Evolutionary conservation across 2,329 filamentous ascomycete genomes (phyloP), one percentile per base, ranked within the genome.

Genomic region (Biscogniauxia mediterranea): DNA sequence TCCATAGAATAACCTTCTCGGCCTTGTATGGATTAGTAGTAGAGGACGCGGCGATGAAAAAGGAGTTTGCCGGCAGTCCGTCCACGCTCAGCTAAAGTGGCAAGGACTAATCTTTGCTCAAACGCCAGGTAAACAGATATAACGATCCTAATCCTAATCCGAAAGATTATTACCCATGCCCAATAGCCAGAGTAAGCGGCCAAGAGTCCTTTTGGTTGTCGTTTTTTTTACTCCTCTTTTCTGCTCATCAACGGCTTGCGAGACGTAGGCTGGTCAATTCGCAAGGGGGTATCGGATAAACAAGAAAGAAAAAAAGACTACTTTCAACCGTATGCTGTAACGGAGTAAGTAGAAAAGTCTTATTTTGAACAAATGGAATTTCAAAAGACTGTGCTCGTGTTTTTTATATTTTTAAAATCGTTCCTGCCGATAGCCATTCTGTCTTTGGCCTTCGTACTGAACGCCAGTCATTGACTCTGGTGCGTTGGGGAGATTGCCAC

Each of bases 391-490:
- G 38, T 46, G 38, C 38, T n/a, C 38, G 38, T 13, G 38, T 13
- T n/a, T 2, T 5, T 46, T 49, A 57, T 71, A 56, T 66, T 5
- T 46, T 49, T 58, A 72, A 55, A 65, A 72, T 77, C 80, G 59
- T 69, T 71, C 66, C 21, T 69, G 71, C 51, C 81, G 79, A 65
- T 79, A 85, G 5, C 81, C 81, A 61, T 80, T 81, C 7, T 75
- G 64, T 21, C 80, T 77, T 2, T 81, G 76, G 5, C 76, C 75
- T 26, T 86, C 84, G 56, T 89, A 89, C 69, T 88, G 86, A 5
- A 89, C 85, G 1, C 86, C 86, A 1, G 84, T 87, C 86, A 89
- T 89, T 0, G 84, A 84, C 21, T 89, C 86, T 1, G 85, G 82
- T 0, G 73, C 75, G 28, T 73, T 77, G 5, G 76, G 70, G 8